Evolutionary conservation across 129 eudicot species (phyloP).

Genomic region (Glebionis coronaria): DNA sequence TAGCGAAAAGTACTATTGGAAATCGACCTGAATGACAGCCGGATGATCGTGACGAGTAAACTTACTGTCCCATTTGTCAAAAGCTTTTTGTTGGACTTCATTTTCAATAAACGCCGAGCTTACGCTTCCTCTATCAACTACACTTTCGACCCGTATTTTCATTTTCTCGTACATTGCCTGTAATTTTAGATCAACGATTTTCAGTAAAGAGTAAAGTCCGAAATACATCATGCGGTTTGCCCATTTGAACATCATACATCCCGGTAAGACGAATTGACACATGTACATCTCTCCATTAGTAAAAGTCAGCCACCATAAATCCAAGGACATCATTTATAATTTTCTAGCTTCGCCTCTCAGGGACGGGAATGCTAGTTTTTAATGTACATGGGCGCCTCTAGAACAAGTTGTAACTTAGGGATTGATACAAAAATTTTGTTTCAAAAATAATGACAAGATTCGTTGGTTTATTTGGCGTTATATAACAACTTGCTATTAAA

Average conservation of each 20-base stretch:
- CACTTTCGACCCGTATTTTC: slow-evolving; percentile 54
- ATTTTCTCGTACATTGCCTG: slow-evolving; percentile 51
- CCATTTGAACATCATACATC: no score
- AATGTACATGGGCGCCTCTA: slow-evolving; percentile 5
- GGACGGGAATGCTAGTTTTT: neutral
- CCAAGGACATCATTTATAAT: no score
- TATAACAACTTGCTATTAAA: slow-evolving; percentile 13
- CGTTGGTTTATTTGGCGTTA: slow-evolving; percentile 18
- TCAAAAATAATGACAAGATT: slow-evolving; percentile 4
- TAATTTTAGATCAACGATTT: neutral
- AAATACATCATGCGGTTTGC: no score
- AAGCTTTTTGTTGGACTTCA: slow-evolving; percentile 26
- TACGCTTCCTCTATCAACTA: slow-evolving; percentile 51
- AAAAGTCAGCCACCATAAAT: no score
- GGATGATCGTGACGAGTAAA: slow-evolving; percentile 64
- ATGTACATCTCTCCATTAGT: no score
- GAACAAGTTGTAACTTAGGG: slow-evolving; percentile 7
- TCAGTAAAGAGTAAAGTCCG: no score
- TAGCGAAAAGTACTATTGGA: neutral
- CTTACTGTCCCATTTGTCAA: slow-evolving; percentile 41
- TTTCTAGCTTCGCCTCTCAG: no score
- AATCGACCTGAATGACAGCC: slow-evolving; percentile 54
- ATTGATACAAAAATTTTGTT: neutral
- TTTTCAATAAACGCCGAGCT: slow-evolving; percentile 35
- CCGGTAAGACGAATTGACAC: no score